Evolutionary conservation across 257 asterid genomes (phyloP).

Genomic region (Leonotis leonurus): DNA sequence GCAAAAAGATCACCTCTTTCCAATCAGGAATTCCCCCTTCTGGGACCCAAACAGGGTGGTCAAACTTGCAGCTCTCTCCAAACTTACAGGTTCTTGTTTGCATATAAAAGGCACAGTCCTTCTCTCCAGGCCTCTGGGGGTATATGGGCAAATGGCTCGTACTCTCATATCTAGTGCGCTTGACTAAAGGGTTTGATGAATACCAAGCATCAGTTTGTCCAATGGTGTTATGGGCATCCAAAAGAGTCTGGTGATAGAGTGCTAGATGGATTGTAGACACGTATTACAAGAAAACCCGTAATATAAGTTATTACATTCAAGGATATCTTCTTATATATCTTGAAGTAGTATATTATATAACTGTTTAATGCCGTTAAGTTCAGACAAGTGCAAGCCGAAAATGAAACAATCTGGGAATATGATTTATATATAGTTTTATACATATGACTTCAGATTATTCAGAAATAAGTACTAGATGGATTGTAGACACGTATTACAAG

Average conservation of each 20-base stretch:
- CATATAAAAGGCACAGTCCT: constrained; percentile 99
- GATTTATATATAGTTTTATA: constrained; percentile 8
- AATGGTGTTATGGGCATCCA: constrained; percentile 73
- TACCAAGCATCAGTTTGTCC: constrained; percentile 98
- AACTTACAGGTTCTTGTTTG: constrained; percentile 98
- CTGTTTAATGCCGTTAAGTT: constrained; percentile 10
- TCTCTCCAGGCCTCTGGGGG: constrained; percentile 99
- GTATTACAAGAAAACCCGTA: constrained; percentile 40
- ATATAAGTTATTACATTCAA: constrained; percentile 34
- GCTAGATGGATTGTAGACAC: constrained; percentile 80
- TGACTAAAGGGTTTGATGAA: constrained; percentile 75
- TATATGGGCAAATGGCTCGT: constrained; percentile 87
- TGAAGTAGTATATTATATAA: constrained; percentile 6
- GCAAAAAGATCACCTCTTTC: constrained; percentile 94
- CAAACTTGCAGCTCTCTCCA: constrained; percentile 99
- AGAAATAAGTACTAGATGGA: constrained; percentile 62
- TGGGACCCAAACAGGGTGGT: constrained; percentile 99
- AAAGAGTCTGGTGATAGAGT: constrained; percentile 76
- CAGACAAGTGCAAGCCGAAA: neutral
- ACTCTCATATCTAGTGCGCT: constrained; percentile 94
- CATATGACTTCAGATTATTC: neutral
- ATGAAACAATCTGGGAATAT: constrained; percentile 16
- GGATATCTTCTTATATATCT: constrained; percentile 20
- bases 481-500: constrained; percentile 57
- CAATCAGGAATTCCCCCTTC: constrained; percentile 99